Conservation (phyloP, 129 eudicot genomes). For the Logfia minima region DNA sequence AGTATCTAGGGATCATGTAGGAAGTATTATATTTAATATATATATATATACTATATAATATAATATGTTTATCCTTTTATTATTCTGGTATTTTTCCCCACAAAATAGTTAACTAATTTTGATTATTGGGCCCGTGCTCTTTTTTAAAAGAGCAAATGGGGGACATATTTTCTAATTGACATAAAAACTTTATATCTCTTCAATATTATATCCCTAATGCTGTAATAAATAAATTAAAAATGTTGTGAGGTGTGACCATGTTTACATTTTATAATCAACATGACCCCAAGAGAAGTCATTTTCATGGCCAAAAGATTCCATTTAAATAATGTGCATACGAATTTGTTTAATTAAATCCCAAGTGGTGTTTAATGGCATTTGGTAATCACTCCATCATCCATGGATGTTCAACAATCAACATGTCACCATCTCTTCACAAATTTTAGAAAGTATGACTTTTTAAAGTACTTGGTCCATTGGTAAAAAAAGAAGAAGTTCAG, state of each 20-base stretch:
- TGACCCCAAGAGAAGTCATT: slow-evolving; percentile 36
- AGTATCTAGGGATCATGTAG: neutral
- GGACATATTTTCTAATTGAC: slow-evolving; percentile 5
- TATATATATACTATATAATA: neutral
- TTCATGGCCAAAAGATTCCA: slow-evolving; percentile 35
- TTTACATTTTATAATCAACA: slow-evolving; percentile 25
- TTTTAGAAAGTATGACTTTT: neutral
- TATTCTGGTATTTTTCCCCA: neutral
- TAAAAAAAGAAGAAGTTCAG: neutral
- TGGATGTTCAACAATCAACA: slow-evolving; percentile 21
- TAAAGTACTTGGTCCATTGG: neutral
- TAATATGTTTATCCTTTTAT: slow-evolving; percentile 23
- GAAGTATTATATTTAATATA: neutral
- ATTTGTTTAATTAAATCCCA: slow-evolving; percentile 19
- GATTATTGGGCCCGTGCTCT: slow-evolving; percentile 10
- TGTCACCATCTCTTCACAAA: slow-evolving; percentile 29
- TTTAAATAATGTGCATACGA: neutral
- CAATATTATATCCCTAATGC: neutral
- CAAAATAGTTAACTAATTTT: neutral
- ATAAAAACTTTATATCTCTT: neutral
- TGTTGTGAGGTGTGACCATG: slow-evolving; percentile 20
- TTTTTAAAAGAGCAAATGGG: neutral
- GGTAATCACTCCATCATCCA: slow-evolving; percentile 23
- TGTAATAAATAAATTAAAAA: slow-evolving; percentile 3
- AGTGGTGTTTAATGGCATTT: slow-evolving; percentile 7